Evolutionary conservation across 495 filamentous ascomycete species (phyloP).

Genomic region (Lepraria neglecta): DNA sequence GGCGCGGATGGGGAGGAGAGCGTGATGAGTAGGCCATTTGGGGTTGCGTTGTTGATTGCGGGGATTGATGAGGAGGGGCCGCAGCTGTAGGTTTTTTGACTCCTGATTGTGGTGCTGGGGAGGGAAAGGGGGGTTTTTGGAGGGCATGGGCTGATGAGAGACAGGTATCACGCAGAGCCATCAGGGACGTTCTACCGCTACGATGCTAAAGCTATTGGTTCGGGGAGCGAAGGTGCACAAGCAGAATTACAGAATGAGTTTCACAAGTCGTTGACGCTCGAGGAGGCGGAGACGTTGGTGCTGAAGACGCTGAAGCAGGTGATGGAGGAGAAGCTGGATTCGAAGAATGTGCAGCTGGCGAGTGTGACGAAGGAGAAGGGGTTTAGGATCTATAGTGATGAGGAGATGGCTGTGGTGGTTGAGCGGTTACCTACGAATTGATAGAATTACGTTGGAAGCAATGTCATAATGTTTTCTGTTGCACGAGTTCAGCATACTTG

Average conservation of each 20-base stretch:
- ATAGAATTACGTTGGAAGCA: conserved; percentile 3
- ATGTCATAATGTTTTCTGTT: neutral
- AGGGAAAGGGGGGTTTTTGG: neutral
- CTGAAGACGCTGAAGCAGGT: conserved; percentile 99
- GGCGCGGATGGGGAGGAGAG: conserved; percentile 96
- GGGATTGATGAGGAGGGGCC: conserved; percentile 97
- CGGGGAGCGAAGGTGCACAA: conserved; percentile 92
- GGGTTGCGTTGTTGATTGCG: conserved; percentile 92
- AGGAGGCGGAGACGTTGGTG: conserved; percentile 88
- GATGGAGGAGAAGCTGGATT: conserved; percentile 99
- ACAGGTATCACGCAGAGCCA: conserved; percentile 90
- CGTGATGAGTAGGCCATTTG: conserved; percentile 95
- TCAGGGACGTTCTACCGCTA: conserved; percentile 98
- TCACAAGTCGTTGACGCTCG: conserved; percentile 91
- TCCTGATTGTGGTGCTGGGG: too few relatives aligned
- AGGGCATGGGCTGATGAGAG: neutral
- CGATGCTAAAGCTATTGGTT: conserved; percentile 97
- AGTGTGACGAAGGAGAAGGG: conserved; percentile 97
- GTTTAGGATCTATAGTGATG: conserved; percentile 95
- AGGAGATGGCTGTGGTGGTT: conserved; percentile 90
- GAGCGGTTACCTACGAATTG: conserved; percentile 54
- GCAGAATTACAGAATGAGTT: conserved; percentile 98
- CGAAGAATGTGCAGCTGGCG: conserved; percentile 96
- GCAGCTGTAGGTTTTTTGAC: conserved; percentile 74
- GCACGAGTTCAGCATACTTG: neutral